Evolutionary conservation across 805 yeast species (phyloP), one percentile per base, ranked within the genome.

Genomic region (Nakazawaea ambrosiae): DNA sequence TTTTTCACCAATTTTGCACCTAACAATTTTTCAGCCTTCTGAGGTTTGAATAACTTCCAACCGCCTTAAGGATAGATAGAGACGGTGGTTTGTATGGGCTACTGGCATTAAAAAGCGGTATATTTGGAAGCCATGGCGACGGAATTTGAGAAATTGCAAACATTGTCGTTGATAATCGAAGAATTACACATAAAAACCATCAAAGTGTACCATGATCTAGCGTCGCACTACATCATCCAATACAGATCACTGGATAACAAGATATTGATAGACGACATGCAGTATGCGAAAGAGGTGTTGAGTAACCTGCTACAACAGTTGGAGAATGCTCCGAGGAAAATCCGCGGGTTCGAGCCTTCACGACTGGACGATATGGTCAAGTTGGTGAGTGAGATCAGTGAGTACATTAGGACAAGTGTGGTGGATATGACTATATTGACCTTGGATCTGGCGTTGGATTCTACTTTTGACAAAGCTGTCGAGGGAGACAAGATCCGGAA

Each of bases 381-480:
- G 9, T 20, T 37, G 9, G 14, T 37, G 4, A 10, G 4, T 6
- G 36, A 32, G 9, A 10, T 32, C 25, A 27, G 33, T 15, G 19
- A 19, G 5, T 37, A 37, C 22, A 18, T 32, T 11, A 27, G 29
- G 9, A n/a, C 20, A 5, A 30, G 32, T 17, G 40, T 37, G 11
- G 8, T 37, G 5, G 40, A 37, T 4, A 37, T 37, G 40, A 37
- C 28, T 18, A 9, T 27, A 19, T 28, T 37, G 20, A 32, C 36
- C 12, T 17, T 37, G 16, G 33, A 37, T 9, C 27, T 31, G 11
- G 34, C 31, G 7, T 5, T 15, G 18, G 14, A 10, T 29, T 10
- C 24, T 8, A 12, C 10, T 10, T 8, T 22, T 10, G 24, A 22
- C 10, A 10, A 22, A 22, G 24, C 7, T 7, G 10, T 5, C 6